phyloP scores from a whole-genome alignment of 306 rosid genomes.

The Glycine soja region DNA sequence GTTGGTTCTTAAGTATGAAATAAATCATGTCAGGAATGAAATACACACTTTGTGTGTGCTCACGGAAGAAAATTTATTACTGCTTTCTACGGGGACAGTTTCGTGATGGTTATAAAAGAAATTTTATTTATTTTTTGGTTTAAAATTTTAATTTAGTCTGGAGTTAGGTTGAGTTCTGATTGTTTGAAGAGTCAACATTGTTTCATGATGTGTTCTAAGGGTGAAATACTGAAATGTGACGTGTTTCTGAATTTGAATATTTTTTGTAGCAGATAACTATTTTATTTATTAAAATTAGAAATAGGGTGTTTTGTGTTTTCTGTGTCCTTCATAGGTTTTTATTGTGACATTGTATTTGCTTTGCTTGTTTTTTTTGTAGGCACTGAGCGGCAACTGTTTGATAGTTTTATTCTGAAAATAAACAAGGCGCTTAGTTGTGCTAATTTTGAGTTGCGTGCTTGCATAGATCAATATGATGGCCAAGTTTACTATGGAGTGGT shows the following conservation, averaged over 20 bases:
- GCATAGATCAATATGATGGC: slow-evolving; percentile 85
- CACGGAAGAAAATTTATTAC: too few species aligned
- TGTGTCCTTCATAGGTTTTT: slow-evolving; percentile 9
- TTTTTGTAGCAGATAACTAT: background rate
- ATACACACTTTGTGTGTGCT: too few species aligned
- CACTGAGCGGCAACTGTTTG: slow-evolving; percentile 56
- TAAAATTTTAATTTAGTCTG: too few species aligned
- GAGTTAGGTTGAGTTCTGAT: too few species aligned
- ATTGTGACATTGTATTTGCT: slow-evolving; percentile 34
- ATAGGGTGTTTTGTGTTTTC: background rate
- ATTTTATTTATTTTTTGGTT: too few species aligned
- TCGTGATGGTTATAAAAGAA: too few species aligned
- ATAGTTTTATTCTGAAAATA: slow-evolving; percentile 76
- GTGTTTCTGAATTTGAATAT: slow-evolving; percentile 1
- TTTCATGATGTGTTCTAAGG: too few species aligned
- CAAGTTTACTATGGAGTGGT: slow-evolving; percentile 84
- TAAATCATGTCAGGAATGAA: too few species aligned
- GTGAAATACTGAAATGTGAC: too few species aligned
- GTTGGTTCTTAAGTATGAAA: too few species aligned
- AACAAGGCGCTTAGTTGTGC: slow-evolving; percentile 84
- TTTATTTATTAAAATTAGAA: background rate
- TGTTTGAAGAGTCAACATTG: too few species aligned
- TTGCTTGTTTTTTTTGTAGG: slow-evolving; percentile 47
- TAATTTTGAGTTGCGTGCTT: slow-evolving; percentile 82
- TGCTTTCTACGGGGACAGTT: too few species aligned